Evolutionary conservation across 495 filamentous ascomycete species (phyloP).

Genomic region (Xylaria curta): DNA sequence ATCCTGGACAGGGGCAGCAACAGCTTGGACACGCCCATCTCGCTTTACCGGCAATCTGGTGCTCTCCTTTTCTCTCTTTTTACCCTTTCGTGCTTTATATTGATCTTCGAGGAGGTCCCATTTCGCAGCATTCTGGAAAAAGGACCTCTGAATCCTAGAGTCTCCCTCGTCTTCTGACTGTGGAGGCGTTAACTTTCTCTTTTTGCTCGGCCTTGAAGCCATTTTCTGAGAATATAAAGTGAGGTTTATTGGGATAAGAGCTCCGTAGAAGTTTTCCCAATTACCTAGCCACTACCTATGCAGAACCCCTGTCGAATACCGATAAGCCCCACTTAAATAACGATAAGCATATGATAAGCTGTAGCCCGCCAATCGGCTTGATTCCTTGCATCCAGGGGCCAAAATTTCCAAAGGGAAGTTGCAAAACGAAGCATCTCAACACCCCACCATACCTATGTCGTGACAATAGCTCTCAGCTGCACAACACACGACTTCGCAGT

Average conservation of each 20-base stretch:
- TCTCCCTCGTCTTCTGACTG: constrained; percentile 40
- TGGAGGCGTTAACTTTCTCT: constrained; percentile 52
- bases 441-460: constrained; percentile 30
- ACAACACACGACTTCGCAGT: neutral
- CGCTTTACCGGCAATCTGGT: constrained; percentile 83
- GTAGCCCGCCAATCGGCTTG: constrained; percentile 30
- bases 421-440: constrained; percentile 13
- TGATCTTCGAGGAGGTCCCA: constrained; percentile 92
- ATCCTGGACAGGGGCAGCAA: constrained; percentile 49
- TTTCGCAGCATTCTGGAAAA: constrained; percentile 53
- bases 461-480: constrained; percentile 7
- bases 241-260: neutral
- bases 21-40: constrained; percentile 71
- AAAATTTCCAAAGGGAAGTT: constrained; percentile 41
- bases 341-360: constrained; percentile 1
- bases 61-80: constrained; percentile 72
- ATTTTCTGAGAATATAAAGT: constrained; percentile 30
- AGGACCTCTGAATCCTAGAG: constrained; percentile 49
- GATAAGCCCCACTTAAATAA: constrained; percentile 1
- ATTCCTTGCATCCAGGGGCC: constrained; percentile 32
- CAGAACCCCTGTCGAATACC: neutral
- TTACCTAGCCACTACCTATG: too few species aligned
- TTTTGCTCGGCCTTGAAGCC: constrained; percentile 51
- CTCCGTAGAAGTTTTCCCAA: constrained; percentile 24
- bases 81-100: constrained; percentile 79